phyloP scores from a whole-genome alignment of 2,329 filamentous ascomycete species.

The Ceratocystis diversiconidia region DNA sequence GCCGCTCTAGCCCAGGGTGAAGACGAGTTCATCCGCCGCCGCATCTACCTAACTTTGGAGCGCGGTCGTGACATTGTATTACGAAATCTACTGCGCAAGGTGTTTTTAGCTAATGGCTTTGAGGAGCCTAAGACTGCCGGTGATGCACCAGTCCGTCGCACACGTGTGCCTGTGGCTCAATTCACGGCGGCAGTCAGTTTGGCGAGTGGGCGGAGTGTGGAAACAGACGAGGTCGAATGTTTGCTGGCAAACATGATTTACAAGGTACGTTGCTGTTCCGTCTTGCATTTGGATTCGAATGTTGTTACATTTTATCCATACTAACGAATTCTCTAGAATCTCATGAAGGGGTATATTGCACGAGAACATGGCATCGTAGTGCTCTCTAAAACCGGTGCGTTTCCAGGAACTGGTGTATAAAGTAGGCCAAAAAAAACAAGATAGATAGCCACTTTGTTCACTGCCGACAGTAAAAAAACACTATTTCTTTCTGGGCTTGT shows the following conservation, averaged over 20 bases:
- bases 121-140: slow-evolving; percentile 63
- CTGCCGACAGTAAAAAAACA: background rate
- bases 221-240: slow-evolving; percentile 90
- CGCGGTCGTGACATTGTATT: slow-evolving; percentile 81
- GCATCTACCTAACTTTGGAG: slow-evolving; percentile 90
- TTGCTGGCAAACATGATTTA: slow-evolving; percentile 94
- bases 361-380: slow-evolving; percentile 83
- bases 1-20: slow-evolving; percentile 66
- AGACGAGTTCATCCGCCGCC: slow-evolving; percentile 81
- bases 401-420: slow-evolving; percentile 71
- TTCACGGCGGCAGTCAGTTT: slow-evolving; percentile 75
- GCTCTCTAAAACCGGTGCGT: slow-evolving; percentile 81
- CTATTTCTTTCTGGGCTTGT: too few species aligned
- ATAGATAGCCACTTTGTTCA: background rate
- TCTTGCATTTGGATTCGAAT: background rate
- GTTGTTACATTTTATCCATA: too few species aligned
- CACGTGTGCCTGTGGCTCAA: slow-evolving; percentile 67
- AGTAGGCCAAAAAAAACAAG: background rate
- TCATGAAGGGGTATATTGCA: slow-evolving; percentile 97
- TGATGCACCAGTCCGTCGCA: slow-evolving; percentile 49
- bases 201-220: slow-evolving; percentile 52
- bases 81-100: slow-evolving; percentile 81
- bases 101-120: slow-evolving; percentile 73
- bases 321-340: slow-evolving; percentile 39
- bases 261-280: slow-evolving; percentile 51